phyloP scores from a whole-genome alignment of 805 yeast species.

The Yamadazyma laniorum region DNA sequence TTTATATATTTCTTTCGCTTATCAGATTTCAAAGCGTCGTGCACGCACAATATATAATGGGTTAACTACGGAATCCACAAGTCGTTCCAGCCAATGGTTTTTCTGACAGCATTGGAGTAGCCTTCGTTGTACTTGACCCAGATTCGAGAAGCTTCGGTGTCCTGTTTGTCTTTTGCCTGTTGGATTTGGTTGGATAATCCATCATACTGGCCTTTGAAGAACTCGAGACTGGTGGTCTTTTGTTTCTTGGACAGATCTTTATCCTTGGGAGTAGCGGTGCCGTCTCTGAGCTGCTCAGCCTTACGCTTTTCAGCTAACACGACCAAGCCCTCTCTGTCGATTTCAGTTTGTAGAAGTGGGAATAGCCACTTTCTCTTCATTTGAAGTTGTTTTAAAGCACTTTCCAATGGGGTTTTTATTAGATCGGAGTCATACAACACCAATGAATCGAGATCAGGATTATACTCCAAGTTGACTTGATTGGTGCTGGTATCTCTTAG shows the following conservation, averaged over 20 bases:
- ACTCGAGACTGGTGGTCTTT: slow-evolving; percentile 35
- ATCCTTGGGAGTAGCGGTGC: slow-evolving; percentile 1
- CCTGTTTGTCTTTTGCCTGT: slow-evolving; percentile 21
- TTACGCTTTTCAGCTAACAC: slow-evolving; percentile 13
- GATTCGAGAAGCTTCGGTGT: slow-evolving; percentile 40
- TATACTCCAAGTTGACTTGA: slow-evolving; percentile 23
- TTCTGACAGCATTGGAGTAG: slow-evolving; percentile 85
- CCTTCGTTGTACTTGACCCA: slow-evolving; percentile 96
- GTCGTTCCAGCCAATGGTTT: slow-evolving; percentile 74
- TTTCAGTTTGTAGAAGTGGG: slow-evolving; percentile 35
- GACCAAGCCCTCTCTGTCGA: slow-evolving; percentile 22
- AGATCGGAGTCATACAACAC: slow-evolving; percentile 22
- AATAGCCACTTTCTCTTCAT: slow-evolving; percentile 32
- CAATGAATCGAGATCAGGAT: slow-evolving; percentile 38
- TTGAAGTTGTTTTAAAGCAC: slow-evolving; percentile 23
- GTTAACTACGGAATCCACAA: slow-evolving; percentile 42
- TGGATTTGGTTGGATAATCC: slow-evolving; percentile 28
- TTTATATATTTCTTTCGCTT: slow-evolving; percentile 1
- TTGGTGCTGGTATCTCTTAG: slow-evolving; percentile 35
- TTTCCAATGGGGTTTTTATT: slow-evolving; percentile 15
- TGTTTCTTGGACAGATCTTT: slow-evolving; percentile 18
- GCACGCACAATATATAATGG: not conserved
- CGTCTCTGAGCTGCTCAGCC: slow-evolving; percentile 3
- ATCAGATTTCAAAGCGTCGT: not conserved
- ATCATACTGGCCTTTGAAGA: slow-evolving; percentile 38